These are phyloP conservation scores for Cryptosporidium xiaoi DNA, from an alignment of 169 alveolate species.

Conservation along the genomic window DNA sequence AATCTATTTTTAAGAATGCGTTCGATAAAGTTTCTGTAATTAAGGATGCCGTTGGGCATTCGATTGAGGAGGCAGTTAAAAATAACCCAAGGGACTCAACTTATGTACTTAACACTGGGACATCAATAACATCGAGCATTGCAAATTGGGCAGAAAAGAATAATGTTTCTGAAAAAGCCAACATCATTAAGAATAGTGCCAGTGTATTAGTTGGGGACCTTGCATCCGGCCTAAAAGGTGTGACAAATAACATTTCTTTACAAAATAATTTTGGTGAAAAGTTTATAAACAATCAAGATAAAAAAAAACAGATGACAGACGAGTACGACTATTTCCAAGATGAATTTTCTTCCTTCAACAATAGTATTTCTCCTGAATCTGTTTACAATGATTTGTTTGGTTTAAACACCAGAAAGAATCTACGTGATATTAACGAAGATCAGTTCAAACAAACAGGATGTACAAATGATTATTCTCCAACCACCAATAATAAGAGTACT, in stretches of 20 bases:
- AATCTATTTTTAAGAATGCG: constrained; percentile 61
- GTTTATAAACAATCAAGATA: background rate
- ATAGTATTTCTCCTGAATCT: background rate
- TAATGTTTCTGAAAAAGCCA: constrained; percentile 47
- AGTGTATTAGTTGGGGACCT: constrained; percentile 45
- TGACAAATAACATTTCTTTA: constrained; percentile 32
- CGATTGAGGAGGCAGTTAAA: constrained; percentile 66
- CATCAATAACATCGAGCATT: constrained; percentile 53
- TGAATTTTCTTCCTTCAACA: background rate
- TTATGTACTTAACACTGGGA: constrained; percentile 41
- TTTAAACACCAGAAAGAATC: too few relatives aligned
- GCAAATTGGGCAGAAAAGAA: constrained; percentile 71
- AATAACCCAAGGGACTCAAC: constrained; percentile 35
- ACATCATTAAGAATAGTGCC: constrained; percentile 37
- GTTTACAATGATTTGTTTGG: too few relatives aligned
- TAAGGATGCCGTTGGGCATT: constrained; percentile 61
- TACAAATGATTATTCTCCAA: too few relatives aligned
- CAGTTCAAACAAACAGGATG: too few relatives aligned
- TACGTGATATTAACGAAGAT: too few relatives aligned
- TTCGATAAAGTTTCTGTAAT: constrained; percentile 57
- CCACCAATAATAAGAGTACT: too few relatives aligned
- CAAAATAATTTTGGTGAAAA: constrained; percentile 2
- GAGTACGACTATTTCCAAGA: constrained; percentile 28
- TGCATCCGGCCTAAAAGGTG: constrained; percentile 46
- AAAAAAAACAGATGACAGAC: background rate